Evolutionary conservation across 352 stramenopile genomes (phyloP), one percentile per base, ranked within the genome.

Genomic region (Phytophthora colocasiae): DNA sequence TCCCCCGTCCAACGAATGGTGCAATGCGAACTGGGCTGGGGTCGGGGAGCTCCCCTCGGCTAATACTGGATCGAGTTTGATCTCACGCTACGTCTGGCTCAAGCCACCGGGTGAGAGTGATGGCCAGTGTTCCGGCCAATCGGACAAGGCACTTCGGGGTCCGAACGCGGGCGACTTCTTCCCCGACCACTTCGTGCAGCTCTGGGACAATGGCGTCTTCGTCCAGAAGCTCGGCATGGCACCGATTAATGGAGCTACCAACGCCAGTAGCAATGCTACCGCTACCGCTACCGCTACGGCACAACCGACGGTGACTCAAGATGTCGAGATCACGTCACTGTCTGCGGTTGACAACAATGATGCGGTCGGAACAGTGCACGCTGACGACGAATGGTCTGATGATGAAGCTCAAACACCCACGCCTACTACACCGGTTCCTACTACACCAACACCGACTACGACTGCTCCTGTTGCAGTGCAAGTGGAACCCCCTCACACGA

Each of bases 201-300:
- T 91, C 15, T 91, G 78, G 82, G 72, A 91, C 63, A 68, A 85
- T 9, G 78, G 82, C 29, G 61, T 73, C 12, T 81, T 81, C 47
- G 76, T 83, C 3, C 58, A 77, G 24, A 53, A 68, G 34, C 66
- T 70, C 14, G 61, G 66, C 26, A 71, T 58, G 34, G 39, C 61
- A 15, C 36, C 46, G n/a, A 68, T 73, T 45, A 65, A 67, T 17
- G 31, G 12, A 26, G 10, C 50, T 38, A n/a, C 27, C 3, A 65
- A 54, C 47, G 50, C 46, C 6, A 54, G 39, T 4, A 56, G n/a
- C 29, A 22, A 22, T 22, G 55, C 34, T 8, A 69, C 50, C 9
- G 26, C 29, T 26, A 4, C 49, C 4, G 14, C 50, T 8, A 69
- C 50, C 9, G 26, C 29, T 26, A 4, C 49, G 7, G 14, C 50